A percentile compares a stretch with the other conserved stretches of the same genome.
phyloP scores from a whole-genome alignment of 1,139 yeast genomes.

The Diutina scorzettiae region DNA sequence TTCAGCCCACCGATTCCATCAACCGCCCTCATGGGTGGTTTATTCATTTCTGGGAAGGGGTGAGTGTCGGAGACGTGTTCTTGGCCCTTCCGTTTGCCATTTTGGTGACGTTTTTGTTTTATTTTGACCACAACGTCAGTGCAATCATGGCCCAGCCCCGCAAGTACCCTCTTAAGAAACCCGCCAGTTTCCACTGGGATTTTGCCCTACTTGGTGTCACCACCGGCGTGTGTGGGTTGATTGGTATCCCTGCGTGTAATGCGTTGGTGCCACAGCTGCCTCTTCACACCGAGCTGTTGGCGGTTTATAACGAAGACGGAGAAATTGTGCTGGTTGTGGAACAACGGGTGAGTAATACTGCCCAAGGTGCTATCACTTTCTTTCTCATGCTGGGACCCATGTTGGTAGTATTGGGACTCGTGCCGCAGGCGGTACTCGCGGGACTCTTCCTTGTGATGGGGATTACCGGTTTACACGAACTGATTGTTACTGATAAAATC shows the following conservation, averaged over 20 bases:
- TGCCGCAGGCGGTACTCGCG: slow-evolving; percentile 91
- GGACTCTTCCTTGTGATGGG: slow-evolving; percentile 95
- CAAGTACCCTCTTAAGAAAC: slow-evolving; percentile 71
- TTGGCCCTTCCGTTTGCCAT: slow-evolving; percentile 89
- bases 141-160: slow-evolving; percentile 83
- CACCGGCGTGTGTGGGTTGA: slow-evolving; percentile 74
- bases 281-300: slow-evolving; percentile 69
- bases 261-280: slow-evolving; percentile 98
- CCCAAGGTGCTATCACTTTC: slow-evolving; percentile 72
- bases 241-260: slow-evolving; percentile 93
- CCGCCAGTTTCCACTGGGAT: slow-evolving; percentile 90
- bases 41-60: slow-evolving; percentile 60
- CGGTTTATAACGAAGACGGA: slow-evolving; percentile 38
- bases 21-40: slow-evolving; percentile 55
- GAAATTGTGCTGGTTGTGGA: slow-evolving; percentile 59
- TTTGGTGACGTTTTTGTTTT: slow-evolving; percentile 69
- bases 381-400: slow-evolving; percentile 89
- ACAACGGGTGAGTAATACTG: slow-evolving; percentile 73
- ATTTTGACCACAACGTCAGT: slow-evolving; percentile 92
- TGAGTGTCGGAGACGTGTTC: slow-evolving; percentile 64
- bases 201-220: slow-evolving; percentile 73
- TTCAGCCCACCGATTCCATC: slow-evolving; percentile 51
- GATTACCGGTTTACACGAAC: slow-evolving; percentile 59
- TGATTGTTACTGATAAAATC: slow-evolving; percentile 51
- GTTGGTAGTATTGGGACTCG: slow-evolving; percentile 61